Conservation (phyloP, 164 flowering plant species). For the Paratinospora sagittata region DNA sequence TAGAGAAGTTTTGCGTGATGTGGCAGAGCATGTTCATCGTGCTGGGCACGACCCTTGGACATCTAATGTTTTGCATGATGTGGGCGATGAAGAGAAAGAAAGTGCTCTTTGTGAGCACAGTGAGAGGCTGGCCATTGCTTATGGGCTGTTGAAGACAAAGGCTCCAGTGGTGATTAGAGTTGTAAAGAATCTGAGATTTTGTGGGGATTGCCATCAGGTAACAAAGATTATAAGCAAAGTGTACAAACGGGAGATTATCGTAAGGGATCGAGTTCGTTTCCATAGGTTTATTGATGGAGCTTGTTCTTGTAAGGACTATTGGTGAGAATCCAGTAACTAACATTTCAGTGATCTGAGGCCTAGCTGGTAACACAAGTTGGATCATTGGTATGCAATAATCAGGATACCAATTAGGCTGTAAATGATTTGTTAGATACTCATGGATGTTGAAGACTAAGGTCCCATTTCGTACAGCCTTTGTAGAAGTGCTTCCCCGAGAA, state of each 20-base stretch:
- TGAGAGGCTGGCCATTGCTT: constrained; percentile 42
- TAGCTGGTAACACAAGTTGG: not conserved
- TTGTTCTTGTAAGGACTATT: constrained; percentile 47
- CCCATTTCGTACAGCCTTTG: too few species aligned
- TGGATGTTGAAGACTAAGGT: not conserved
- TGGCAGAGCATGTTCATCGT: constrained; percentile 21
- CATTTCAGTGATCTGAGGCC: not conserved
- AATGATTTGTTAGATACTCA: not conserved
- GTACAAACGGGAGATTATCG: constrained; percentile 41
- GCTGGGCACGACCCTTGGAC: constrained; percentile 35
- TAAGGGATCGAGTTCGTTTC: constrained; percentile 47
- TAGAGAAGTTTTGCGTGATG: constrained; percentile 25
- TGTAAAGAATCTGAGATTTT: constrained; percentile 38
- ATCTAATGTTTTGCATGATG: constrained; percentile 33
- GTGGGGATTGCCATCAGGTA: constrained; percentile 42
- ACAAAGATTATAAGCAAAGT: constrained; percentile 40
- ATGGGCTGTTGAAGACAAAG: constrained; percentile 34
- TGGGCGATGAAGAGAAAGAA: constrained; percentile 35
- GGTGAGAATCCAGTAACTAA: constrained; percentile 25
- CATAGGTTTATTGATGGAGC: constrained; percentile 39
- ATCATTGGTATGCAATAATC: not conserved
- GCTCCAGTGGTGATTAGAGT: constrained; percentile 32
- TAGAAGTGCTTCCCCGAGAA: too few species aligned
- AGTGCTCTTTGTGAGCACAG: constrained; percentile 34
- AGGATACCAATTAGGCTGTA: not conserved